A percentile compares a stretch with the other conserved stretches of the same genome.
Conservation (phyloP, 495 filamentous ascomycete species). For the Aspergillus indologenus region DNA sequence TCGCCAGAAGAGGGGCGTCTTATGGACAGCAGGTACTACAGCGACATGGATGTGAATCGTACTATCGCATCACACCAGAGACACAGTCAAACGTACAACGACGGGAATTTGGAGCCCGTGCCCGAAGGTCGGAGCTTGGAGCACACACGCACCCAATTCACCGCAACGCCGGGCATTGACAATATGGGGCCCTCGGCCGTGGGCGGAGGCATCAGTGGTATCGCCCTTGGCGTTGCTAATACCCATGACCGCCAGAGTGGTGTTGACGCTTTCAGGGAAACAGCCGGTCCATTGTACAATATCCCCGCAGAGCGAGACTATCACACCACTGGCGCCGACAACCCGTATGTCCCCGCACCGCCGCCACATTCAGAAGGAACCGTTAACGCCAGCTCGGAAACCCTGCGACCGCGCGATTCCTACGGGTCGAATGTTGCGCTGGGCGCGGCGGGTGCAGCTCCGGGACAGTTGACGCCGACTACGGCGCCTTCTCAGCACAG, state of each 20-base stretch:
- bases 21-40: slow-evolving; percentile 12
- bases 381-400: slow-evolving; percentile 24
- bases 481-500: slow-evolving; percentile 28
- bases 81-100: slow-evolving; percentile 7
- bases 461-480: slow-evolving; percentile 36
- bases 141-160: slow-evolving; percentile 30
- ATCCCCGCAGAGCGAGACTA: slow-evolving; percentile 46
- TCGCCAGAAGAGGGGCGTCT: slow-evolving; percentile 8
- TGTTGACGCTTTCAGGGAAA: slow-evolving; percentile 59
- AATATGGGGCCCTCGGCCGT: slow-evolving; percentile 68
- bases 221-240: slow-evolving; percentile 72
- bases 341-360: slow-evolving; percentile 39
- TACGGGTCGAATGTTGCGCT: slow-evolving; percentile 41
- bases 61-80: slow-evolving; percentile 14
- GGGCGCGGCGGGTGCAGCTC: slow-evolving; percentile 33
- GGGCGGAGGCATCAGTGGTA: slow-evolving; percentile 74
- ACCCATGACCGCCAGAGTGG: slow-evolving; percentile 70
- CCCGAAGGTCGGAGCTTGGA: slow-evolving; percentile 21
- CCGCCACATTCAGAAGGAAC: slow-evolving; percentile 19
- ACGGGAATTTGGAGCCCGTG: slow-evolving; percentile 14
- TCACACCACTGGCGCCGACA: slow-evolving; percentile 42
- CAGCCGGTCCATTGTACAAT: slow-evolving; percentile 38
- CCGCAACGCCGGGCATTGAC: slow-evolving; percentile 69
- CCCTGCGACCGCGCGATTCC: slow-evolving; percentile 30
- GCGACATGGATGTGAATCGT: slow-evolving; percentile 21